These are phyloP conservation scores for Annona cherimola DNA, from an alignment of 164 flowering plant genomes.

Conservation along the genomic window DNA sequence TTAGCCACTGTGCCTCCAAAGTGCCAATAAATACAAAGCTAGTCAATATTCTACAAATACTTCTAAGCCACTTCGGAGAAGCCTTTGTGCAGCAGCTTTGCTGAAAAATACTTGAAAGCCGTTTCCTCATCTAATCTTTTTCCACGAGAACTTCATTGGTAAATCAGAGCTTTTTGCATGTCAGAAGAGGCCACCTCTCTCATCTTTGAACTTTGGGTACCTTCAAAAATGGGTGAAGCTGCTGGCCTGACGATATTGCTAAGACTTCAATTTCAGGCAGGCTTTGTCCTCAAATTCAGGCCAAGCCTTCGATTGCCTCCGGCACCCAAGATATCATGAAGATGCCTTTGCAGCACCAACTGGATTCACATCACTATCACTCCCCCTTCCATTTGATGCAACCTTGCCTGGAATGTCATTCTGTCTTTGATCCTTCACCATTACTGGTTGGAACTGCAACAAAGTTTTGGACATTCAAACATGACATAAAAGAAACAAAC, in stretches of 20 bases:
- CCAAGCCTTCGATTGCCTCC: slow-evolving; percentile 12
- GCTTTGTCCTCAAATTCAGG: neutral
- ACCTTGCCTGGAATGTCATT: slow-evolving; percentile 30
- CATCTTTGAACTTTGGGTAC: neutral
- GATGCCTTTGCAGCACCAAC: slow-evolving; percentile 44
- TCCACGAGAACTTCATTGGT: neutral
- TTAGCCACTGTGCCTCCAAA: too few relatives aligned
- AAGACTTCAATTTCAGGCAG: neutral
- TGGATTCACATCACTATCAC: slow-evolving; percentile 29
- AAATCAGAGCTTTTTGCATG: neutral
- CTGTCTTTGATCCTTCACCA: slow-evolving; percentile 45
- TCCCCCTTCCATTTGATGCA: slow-evolving; percentile 26
- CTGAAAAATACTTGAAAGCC: neutral
- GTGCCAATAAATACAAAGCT: too few relatives aligned
- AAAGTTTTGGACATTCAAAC: neutral
- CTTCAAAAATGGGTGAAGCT: neutral
- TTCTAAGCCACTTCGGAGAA: too few relatives aligned
- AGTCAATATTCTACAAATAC: too few relatives aligned
- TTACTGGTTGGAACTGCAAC: slow-evolving; percentile 62
- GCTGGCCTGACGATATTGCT: neutral
- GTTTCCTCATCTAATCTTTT: neutral
- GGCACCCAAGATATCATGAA: slow-evolving; percentile 27
- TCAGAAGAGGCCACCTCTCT: neutral
- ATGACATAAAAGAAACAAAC: neutral
- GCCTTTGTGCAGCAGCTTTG: too few relatives aligned